Evolutionary conservation across 169 alveolate species (phyloP).

Genomic region (Plasmodium yoelii): DNA sequence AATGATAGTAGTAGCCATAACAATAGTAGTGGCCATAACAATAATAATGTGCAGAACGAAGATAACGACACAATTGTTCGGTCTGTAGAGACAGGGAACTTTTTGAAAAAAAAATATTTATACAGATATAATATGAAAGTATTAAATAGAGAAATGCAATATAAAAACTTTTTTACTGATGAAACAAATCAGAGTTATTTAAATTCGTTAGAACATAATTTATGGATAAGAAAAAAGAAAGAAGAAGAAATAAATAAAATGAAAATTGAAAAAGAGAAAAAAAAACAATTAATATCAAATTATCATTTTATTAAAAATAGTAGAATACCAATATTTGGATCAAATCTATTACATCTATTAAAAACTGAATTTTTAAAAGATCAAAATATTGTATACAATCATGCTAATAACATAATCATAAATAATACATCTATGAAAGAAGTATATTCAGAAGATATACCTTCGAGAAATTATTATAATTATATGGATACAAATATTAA

Average conservation of each 20-base stretch:
- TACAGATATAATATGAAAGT: conserved; percentile 38
- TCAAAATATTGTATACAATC: conserved; percentile 18
- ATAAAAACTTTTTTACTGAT: conserved; percentile 24
- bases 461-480: not conserved
- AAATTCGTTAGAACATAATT: conserved; percentile 48
- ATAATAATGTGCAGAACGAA: too few species aligned
- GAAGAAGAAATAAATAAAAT: conserved; percentile 1
- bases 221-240: conserved; percentile 36
- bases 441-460: not conserved
- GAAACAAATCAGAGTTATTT: conserved; percentile 22
- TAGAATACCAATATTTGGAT: conserved; percentile 41
- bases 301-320: conserved; percentile 4
- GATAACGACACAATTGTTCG: too few species aligned
- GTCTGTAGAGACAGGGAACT: not conserved
- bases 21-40: too few species aligned
- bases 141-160: conserved; percentile 42
- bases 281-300: not conserved
- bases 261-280: conserved; percentile 6
- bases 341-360: conserved; percentile 12
- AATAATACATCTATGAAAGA: conserved; percentile 3
- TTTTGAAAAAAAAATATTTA: conserved; percentile 1
- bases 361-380: conserved; percentile 28
- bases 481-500: not conserved
- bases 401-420: conserved; percentile 10
- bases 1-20: too few species aligned